Evolutionary conservation across 352 stramenopile species (phyloP), one percentile per base, ranked within the genome.

Genomic region (Phytopythium helicoides): DNA sequence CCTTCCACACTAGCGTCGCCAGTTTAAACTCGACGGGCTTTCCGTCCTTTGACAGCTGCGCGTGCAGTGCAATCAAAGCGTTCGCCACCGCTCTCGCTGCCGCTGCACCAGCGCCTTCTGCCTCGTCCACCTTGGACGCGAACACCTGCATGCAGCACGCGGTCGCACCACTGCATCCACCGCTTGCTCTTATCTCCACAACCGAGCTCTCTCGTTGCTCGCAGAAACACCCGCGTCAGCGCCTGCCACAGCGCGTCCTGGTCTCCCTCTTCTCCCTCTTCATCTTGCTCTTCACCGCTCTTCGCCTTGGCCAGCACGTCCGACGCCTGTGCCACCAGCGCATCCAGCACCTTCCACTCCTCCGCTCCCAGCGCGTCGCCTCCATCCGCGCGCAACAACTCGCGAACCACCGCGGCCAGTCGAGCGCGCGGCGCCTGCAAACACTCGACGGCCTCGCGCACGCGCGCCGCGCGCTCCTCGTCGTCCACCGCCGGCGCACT

Each of bases 1-100:
- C 72, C 72, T 83, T 83, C 72, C 72, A 83, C 11, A 78, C 56
- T 16, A 83, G 65, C 7, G 72, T 83, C 61, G 47, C 47, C 10
- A 69, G 54, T 47, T 78, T 76, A n/a, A 83, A 68, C 18, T 70
- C 58, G 33, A 38, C 31, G 0, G 6, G 22, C 2, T 11, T 16
- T 6, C n/a, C 33, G 8, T 23, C 21, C 47, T 51, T n/a, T 3
- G 36, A 18, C 11, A 39, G 26, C 2, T 46, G 19, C 16, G 60
- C 36, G 26, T 65, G 58, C 14, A 65, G 58, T 36, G 44, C 38
- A 22, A 65, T 38, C 3, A 65, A 39, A 23, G 54, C 31, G 37
- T 35, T 18, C 4, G 47, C 54, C 7, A 61, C 38, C n/a, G 37
- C 28, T 40, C 21, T 48, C 37, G 15, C 26, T 12, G 8, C 39